These are phyloP conservation scores for Cymbopogon citratus DNA, from an alignment of 176 grass and related monocot species.

Conservation along the genomic window DNA sequence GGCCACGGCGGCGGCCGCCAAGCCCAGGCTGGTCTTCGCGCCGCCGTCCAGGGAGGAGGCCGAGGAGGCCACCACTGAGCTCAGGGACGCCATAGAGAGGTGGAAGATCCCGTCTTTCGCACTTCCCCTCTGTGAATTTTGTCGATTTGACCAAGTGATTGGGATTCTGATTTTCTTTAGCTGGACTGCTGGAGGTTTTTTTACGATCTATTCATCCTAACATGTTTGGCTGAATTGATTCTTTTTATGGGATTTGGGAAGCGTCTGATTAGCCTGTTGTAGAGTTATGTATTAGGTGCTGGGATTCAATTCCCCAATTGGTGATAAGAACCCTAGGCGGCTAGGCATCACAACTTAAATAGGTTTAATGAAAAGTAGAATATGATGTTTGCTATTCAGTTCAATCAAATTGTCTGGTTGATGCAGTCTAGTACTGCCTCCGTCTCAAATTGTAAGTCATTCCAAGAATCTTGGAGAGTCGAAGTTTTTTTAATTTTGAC, in stretches of 20 bases:
- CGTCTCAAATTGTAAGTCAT: no score
- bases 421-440: neutral
- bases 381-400: neutral
- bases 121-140: neutral
- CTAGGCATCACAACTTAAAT: neutral
- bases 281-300: neutral
- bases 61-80: slow-evolving; percentile 66
- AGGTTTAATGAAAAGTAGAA: neutral
- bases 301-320: neutral
- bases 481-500: no score
- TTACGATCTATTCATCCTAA: neutral
- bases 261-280: neutral
- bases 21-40: slow-evolving; percentile 71
- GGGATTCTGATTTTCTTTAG: neutral
- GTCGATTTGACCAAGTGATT: neutral
- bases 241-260: neutral
- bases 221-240: neutral
- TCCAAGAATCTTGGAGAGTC: no score
- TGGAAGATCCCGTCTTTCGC: slow-evolving; percentile 17
- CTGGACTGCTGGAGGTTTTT: neutral
- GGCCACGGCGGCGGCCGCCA: slow-evolving; percentile 1
- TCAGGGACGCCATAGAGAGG: slow-evolving; percentile 59
- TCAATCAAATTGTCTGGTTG: neutral
- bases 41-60: slow-evolving; percentile 67
- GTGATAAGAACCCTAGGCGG: neutral